phyloP scores from a whole-genome alignment of 2,329 filamentous ascomycete species.

The Colletotrichum musae region DNA sequence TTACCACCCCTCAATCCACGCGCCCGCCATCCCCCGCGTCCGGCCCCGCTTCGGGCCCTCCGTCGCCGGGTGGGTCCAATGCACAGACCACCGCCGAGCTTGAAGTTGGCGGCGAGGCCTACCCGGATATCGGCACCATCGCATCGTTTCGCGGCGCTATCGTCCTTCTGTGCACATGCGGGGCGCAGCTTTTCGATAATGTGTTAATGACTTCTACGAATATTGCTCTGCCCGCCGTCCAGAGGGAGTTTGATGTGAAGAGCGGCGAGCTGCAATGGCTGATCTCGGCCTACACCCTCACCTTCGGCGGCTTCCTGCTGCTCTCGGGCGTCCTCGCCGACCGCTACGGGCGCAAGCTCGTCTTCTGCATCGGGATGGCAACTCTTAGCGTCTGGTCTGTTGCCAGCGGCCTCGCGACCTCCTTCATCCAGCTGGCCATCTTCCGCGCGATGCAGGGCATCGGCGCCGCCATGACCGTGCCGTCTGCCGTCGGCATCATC shows the following conservation, averaged over 20 bases:
- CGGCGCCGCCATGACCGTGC: conserved; percentile 81
- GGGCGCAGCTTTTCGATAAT: conserved; percentile 30
- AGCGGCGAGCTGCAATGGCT: conserved; percentile 31
- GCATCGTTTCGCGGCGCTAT: conserved; percentile 26
- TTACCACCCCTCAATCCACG: conserved; percentile 33
- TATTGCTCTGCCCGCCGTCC: conserved; percentile 32
- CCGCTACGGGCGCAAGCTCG: conserved; percentile 34
- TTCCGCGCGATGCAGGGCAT: conserved; percentile 34
- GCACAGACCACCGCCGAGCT: conserved; percentile 6
- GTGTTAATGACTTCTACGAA: conserved; percentile 32
- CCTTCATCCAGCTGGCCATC: conserved; percentile 32
- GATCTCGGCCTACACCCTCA: conserved; percentile 36
- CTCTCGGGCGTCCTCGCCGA: conserved; percentile 32
- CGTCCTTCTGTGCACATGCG: conserved; percentile 30
- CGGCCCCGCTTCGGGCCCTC: conserved; percentile 8
- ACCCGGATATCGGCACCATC: conserved; percentile 32
- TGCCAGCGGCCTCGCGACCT: conserved; percentile 29
- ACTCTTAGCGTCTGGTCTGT: conserved; percentile 32
- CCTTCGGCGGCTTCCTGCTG: conserved; percentile 32
- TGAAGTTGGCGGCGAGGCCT: conserved; percentile 30
- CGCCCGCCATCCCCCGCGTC: conserved; percentile 31
- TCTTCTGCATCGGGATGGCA: conserved; percentile 36
- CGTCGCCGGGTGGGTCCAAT: conserved; percentile 7
- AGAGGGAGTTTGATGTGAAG: conserved; percentile 28
- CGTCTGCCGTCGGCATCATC: conserved; percentile 80